Conservation (phyloP, 345 rosid species). For the Luvunga scandens region DNA sequence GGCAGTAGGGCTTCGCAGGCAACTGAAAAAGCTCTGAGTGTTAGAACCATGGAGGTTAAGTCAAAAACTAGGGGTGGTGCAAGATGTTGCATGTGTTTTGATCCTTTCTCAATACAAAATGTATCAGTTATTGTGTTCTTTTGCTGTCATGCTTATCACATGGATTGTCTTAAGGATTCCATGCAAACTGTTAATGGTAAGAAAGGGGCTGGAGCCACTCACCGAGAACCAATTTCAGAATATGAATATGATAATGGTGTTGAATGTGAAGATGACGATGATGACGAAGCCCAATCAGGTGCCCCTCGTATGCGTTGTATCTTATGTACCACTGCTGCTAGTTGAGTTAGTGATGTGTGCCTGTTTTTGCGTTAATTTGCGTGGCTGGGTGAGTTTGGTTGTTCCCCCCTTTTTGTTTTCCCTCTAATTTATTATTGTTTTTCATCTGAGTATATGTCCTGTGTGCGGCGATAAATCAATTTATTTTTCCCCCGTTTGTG, state of each 20-base stretch:
- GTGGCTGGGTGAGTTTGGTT: not conserved
- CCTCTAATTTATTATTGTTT: not conserved
- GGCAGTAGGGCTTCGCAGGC: slow-evolving; percentile 42
- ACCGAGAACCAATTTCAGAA: slow-evolving; percentile 30
- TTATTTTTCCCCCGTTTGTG: not conserved
- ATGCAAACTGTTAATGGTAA: slow-evolving; percentile 48
- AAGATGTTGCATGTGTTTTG: slow-evolving; percentile 96
- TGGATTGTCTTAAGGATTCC: slow-evolving; percentile 76
- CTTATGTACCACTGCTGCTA: slow-evolving; percentile 93
- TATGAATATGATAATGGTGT: slow-evolving; percentile 36
- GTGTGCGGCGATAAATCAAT: not conserved
- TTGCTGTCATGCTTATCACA: slow-evolving; percentile 96
- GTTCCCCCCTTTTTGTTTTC: not conserved
- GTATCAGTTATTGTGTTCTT: slow-evolving; percentile 79
- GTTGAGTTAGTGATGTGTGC: slow-evolving; percentile 35
- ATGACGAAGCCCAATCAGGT: slow-evolving; percentile 40
- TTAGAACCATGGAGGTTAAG: slow-evolving; percentile 67
- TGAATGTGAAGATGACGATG: slow-evolving; percentile 47
- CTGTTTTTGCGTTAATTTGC: not conserved
- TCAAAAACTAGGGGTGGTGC: slow-evolving; percentile 85
- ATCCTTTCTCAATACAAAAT: slow-evolving; percentile 75
- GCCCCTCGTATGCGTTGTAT: slow-evolving; percentile 73
- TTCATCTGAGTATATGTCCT: not conserved
- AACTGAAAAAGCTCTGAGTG: slow-evolving; percentile 35
- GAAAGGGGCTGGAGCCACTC: slow-evolving; percentile 30